phyloP scores from a whole-genome alignment of 208 protist species.

The Strigomonas oncopelti region DNA sequence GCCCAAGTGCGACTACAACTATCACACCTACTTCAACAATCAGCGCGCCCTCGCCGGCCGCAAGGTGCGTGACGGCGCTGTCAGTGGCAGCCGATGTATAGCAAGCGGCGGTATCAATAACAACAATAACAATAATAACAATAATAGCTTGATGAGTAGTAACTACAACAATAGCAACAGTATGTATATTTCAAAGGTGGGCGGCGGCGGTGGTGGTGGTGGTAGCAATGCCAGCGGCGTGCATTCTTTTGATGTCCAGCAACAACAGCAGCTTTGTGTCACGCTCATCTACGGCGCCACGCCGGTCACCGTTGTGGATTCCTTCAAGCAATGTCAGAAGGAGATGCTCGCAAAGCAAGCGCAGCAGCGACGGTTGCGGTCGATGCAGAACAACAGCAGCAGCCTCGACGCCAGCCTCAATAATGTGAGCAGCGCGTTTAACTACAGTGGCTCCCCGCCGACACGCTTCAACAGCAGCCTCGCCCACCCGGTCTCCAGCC shows the following conservation, averaged over 20 bases:
- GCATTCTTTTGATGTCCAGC: no score
- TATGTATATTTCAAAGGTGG: not conserved
- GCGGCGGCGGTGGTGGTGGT: no score
- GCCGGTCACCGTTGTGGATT: slow-evolving; percentile 11
- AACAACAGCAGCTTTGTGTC: slow-evolving; percentile 14
- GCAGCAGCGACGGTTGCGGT: not conserved
- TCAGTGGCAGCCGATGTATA: not conserved
- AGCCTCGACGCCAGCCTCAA: not conserved
- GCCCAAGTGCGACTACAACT: not conserved
- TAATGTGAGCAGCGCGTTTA: not conserved
- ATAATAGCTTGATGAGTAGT: not conserved
- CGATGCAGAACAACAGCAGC: no score
- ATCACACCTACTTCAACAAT: not conserved
- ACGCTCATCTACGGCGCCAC: slow-evolving; percentile 23
- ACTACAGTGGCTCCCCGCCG: not conserved
- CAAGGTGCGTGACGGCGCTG: not conserved
- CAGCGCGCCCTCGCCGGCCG: not conserved
- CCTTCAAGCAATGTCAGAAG: not conserved
- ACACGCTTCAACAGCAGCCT: not conserved
- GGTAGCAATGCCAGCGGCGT: no score
- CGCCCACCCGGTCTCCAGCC: not conserved
- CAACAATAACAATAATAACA: not conserved
- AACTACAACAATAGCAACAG: not conserved
- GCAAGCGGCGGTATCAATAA: no score
- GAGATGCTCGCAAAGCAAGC: not conserved